phyloP scores from a whole-genome alignment of 441 rosid genomes.

The Daphne laureola region DNA sequence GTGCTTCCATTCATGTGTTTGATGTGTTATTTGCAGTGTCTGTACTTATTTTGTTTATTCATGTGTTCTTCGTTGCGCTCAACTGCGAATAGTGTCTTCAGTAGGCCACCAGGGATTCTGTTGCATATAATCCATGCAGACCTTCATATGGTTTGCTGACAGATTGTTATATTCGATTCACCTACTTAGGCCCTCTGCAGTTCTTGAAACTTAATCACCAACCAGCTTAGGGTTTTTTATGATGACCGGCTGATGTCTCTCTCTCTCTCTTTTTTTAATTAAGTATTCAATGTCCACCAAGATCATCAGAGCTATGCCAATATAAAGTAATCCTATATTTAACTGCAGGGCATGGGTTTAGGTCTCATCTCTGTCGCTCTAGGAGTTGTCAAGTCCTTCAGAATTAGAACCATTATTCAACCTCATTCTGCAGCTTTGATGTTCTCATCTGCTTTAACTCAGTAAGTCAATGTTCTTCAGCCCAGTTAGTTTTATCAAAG shows the following conservation, averaged over 20 bases:
- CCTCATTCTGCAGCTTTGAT: slow-evolving; percentile 43
- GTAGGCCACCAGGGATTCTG: no score
- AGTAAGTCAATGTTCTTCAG: slow-evolving; percentile 40
- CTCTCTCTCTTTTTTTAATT: neutral
- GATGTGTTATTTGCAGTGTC: no score
- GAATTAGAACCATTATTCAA: slow-evolving; percentile 39
- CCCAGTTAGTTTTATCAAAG: slow-evolving; percentile 36
- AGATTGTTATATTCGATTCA: neutral
- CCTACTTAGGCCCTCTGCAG: neutral
- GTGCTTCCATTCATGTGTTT: no score
- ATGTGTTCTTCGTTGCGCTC: no score
- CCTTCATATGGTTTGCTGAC: no score
- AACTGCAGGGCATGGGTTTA: slow-evolving; percentile 52
- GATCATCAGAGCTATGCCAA: slow-evolving; percentile 20
- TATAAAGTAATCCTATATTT: slow-evolving; percentile 27
- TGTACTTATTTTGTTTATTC: no score
- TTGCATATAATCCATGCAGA: no score
- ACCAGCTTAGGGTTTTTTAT: slow-evolving; percentile 10
- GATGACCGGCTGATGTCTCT: slow-evolving; percentile 9
- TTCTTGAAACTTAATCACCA: neutral
- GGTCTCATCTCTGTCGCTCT: slow-evolving; percentile 35
- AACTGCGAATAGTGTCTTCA: no score
- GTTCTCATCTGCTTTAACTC: slow-evolving; percentile 40
- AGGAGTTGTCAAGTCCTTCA: slow-evolving; percentile 46
- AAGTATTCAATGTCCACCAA: slow-evolving; percentile 21